Evolutionary conservation across 2,329 filamentous ascomycete genomes (phyloP).

Genomic region (Aspergillus pseudoterreus): DNA sequence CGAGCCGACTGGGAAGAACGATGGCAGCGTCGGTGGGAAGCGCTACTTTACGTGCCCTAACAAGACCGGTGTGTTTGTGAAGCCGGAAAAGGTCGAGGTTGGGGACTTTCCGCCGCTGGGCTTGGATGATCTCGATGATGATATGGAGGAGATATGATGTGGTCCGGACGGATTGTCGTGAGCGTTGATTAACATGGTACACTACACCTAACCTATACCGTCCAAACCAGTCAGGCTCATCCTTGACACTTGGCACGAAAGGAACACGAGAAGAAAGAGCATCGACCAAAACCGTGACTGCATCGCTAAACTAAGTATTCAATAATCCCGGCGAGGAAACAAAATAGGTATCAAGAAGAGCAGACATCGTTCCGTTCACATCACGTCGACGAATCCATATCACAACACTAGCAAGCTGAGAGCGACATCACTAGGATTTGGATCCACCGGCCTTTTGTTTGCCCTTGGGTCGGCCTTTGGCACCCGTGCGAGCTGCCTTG

Average conservation of each 20-base stretch:
- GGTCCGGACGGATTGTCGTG: not conserved
- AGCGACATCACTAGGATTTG: conserved; percentile 1
- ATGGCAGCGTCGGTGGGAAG: conserved; percentile 50
- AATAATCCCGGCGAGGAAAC: not conserved
- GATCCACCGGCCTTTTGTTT: conserved; percentile 26
- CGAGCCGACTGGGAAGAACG: conserved; percentile 64
- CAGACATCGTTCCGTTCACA: not conserved
- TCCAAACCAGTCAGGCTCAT: not conserved
- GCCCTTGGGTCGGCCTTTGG: conserved; percentile 30
- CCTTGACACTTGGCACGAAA: not conserved
- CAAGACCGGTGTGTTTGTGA: conserved; percentile 58
- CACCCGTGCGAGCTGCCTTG: conserved; percentile 11
- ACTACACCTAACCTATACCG: not conserved
- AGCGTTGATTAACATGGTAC: not conserved
- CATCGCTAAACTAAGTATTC: not conserved
- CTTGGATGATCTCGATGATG: conserved; percentile 51
- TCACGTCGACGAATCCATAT: not conserved
- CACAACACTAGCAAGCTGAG: not conserved
- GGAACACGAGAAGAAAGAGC: not conserved
- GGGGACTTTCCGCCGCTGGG: conserved; percentile 55
- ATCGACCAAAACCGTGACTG: not conserved
- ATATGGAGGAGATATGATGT: conserved; percentile 51
- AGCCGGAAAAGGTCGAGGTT: conserved; percentile 60
- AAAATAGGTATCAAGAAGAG: not conserved
- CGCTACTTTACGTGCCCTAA: conserved; percentile 55